phyloP scores from a whole-genome alignment of 352 stramenopile species.

The Globisporangium emineosum region DNA sequence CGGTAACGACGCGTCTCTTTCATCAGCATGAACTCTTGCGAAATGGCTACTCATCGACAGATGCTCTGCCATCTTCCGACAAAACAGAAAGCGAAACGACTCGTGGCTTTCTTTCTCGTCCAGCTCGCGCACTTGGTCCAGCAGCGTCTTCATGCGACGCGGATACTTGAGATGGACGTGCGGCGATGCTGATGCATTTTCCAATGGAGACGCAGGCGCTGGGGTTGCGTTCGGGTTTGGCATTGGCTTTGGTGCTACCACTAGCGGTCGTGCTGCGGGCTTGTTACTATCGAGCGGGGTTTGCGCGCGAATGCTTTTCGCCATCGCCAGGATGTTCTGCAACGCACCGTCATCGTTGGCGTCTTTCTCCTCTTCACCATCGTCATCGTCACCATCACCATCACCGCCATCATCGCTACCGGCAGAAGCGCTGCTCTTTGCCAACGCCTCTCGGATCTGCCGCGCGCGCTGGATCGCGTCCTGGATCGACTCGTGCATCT shows the following conservation, averaged over 20 bases:
- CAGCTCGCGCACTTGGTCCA: conserved; percentile 36
- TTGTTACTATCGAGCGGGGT: conserved; percentile 1
- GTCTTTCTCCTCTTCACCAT: conserved; percentile 2
- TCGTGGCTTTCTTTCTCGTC: conserved; percentile 25
- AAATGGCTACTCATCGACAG: conserved; percentile 22
- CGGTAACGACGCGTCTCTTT: background rate
- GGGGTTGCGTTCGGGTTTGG: background rate
- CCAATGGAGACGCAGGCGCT: background rate
- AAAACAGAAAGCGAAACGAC: conserved; percentile 47
- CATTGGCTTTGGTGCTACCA: background rate
- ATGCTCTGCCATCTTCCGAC: conserved; percentile 50
- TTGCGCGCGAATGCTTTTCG: conserved; percentile 22
- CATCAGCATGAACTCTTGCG: background rate
- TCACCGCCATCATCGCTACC: conserved; percentile 3
- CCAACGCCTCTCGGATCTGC: conserved; percentile 32
- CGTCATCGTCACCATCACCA: conserved; percentile 2
- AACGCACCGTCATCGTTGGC: conserved; percentile 4
- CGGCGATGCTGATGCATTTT: background rate
- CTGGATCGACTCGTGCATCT: conserved; percentile 38
- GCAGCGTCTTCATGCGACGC: conserved; percentile 39
- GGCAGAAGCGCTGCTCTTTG: conserved; percentile 9
- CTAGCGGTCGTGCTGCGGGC: background rate
- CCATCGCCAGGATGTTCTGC: conserved; percentile 32
- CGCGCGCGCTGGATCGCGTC: conserved; percentile 46
- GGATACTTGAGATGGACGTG: conserved; percentile 40